A percentile compares a stretch with the other conserved stretches of the same genome.
These are phyloP conservation scores for Salvia rosmarinus DNA, from an alignment of 257 asterid species.

Conservation along the genomic window DNA sequence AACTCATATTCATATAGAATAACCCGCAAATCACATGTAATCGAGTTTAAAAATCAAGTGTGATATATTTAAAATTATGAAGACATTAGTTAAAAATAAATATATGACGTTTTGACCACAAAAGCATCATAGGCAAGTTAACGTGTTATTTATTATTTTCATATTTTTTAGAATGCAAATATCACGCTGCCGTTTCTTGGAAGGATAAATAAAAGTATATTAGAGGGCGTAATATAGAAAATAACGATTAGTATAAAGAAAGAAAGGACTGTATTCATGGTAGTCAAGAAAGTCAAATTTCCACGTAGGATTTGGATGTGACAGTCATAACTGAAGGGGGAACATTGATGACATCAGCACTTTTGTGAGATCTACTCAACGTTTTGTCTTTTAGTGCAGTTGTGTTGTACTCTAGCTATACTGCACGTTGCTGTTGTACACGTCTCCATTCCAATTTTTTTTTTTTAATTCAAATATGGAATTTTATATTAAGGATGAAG, in stretches of 20 bases:
- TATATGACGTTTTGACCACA: too few species aligned
- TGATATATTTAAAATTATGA: too few species aligned
- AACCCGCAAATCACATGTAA: too few species aligned
- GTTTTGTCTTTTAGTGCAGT: slow-evolving; percentile 23
- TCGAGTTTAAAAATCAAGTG: too few species aligned
- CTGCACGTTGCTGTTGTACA: slow-evolving; percentile 16
- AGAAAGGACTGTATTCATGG: background rate
- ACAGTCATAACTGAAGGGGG: slow-evolving; percentile 52
- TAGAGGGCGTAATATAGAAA: background rate
- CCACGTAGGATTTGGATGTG: slow-evolving; percentile 36
- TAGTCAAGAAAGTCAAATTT: slow-evolving; percentile 36
- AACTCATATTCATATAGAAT: too few species aligned
- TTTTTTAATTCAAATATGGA: background rate
- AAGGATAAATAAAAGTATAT: too few species aligned
- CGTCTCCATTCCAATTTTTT: background rate
- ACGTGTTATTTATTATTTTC: too few species aligned
- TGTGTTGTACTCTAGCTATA: background rate
- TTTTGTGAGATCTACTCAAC: slow-evolving; percentile 38
- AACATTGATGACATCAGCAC: slow-evolving; percentile 45
- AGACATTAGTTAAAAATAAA: too few species aligned
- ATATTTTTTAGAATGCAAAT: too few species aligned
- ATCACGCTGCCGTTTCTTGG: too few species aligned
- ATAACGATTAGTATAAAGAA: background rate
- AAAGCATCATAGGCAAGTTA: too few species aligned
- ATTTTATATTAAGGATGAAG: background rate